A percentile compares a stretch with the other conserved stretches of the same genome.
These are phyloP conservation scores for Anthostomella pinea DNA, from an alignment of 2,329 filamentous ascomycete genomes.

Conservation along the genomic window DNA sequence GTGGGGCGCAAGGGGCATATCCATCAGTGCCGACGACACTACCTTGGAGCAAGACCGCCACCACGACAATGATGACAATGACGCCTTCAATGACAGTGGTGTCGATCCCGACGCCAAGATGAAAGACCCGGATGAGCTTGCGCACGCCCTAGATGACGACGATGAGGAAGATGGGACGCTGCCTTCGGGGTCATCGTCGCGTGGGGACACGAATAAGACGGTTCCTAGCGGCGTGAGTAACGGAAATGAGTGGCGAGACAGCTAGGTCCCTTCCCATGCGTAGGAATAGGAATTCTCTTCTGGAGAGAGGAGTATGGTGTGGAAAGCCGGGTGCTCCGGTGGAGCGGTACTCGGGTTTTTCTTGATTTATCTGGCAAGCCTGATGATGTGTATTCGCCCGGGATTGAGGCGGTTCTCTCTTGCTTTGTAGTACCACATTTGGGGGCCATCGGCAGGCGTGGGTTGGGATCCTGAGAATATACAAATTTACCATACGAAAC, in stretches of 20 bases:
- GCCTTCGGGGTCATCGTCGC: conserved; percentile 18
- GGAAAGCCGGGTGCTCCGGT: too few relatives aligned
- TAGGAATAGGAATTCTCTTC: neutral
- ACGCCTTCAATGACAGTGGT: conserved; percentile 40
- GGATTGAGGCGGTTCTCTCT: too few relatives aligned
- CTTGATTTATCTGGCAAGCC: too few relatives aligned
- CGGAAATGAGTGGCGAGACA: conserved; percentile 30
- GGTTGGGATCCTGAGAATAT: too few relatives aligned
- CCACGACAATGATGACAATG: conserved; percentile 40
- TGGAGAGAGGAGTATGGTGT: neutral
- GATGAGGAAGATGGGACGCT: conserved; percentile 41
- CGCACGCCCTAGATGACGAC: conserved; percentile 56
- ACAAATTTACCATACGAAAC: too few relatives aligned
- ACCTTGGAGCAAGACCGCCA: conserved; percentile 46
- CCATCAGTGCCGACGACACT: conserved; percentile 63
- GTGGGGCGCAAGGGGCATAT: conserved; percentile 65
- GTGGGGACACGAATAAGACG: conserved; percentile 11
- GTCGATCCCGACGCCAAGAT: conserved; percentile 64
- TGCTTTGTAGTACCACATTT: too few relatives aligned
- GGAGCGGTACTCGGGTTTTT: too few relatives aligned
- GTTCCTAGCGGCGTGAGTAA: conserved; percentile 23
- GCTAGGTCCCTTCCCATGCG: conserved; percentile 6
- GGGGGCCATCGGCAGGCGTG: too few relatives aligned
- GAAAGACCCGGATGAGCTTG: conserved; percentile 64
- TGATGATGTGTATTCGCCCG: too few relatives aligned